Evolutionary conservation across 2,329 filamentous ascomycete species (phyloP), one percentile per base, ranked within the genome.

Genomic region (Sclerotinia spermophila): DNA sequence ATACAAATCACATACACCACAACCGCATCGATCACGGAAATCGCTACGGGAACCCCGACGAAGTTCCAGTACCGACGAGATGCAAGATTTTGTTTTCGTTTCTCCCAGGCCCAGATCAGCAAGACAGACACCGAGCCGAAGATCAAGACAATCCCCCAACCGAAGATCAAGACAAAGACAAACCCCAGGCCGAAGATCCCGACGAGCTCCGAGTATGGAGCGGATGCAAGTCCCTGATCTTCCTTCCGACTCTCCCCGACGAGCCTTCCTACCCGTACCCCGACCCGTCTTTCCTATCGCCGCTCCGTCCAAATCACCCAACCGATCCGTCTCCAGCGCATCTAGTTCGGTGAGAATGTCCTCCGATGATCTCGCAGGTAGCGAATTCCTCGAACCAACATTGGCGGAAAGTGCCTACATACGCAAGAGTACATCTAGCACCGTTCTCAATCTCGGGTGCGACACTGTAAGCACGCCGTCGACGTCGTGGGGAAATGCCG

Each of bases 371-470:
- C 8, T 67, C 11, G 64, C 8, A 24, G 64, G 64, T 1, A 67
- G 64, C 21, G 64, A 67, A 51, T 67, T 19, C 15, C 21, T 67
- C 19, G 64, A 67, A 19, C 45, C 45, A 15, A 67, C 17, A 42
- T 55, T 55, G 21, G 48, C 51, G 3, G 64, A 55, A 24, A 64
- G 61, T 64, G 51, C 4, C 5, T 51, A 48, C 38, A 21, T 21
- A 24, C 61, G 61, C n/a, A 13, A 17, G 21, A 24, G 7, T 48
- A 8, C 27, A 19, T 64, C 60, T n/a, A 27, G 30, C 30, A 27
- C 0, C 1, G 24, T 30, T 30, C n/a, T 10, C n/a, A 33, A 24
- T 21, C 4, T 24, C 33, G 42, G 6, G n/a, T 13, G 38, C 38
- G 11, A 11, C 3, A 51, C 61, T 38, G 30, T 15, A 15, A 48